Base-by-base conservation (phyloP, 1,284 basidiomycete genomes). In the Rhodotorula sp. region DNA sequence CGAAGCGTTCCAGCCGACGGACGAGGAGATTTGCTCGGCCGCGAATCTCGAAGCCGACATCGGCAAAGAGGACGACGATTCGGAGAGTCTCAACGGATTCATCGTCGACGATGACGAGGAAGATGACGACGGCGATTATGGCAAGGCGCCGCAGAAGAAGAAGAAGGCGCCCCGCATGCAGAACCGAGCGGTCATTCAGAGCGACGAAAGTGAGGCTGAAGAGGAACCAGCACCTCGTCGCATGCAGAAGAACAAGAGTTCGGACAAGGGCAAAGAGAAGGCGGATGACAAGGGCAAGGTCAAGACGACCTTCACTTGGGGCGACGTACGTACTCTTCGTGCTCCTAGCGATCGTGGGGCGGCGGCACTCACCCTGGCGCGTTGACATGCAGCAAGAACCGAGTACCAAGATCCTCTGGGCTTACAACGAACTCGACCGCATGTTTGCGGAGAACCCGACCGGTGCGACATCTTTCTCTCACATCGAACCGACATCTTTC, bases 71-170 rank as follows among this genome's bases (percentile, higher is more conserved):
- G 69, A 76, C 20, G 72, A 67, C 29, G 66, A 61, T 58, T 64
- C 44, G 17, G 66, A 61, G 17, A 63, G 63, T 10, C 60, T 64
- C 48, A 70, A 60, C 44, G 73, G 66, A 26, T 71, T 71, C 62
- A 70, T 68, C 55, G 64, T 68, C n/a, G 33, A 60, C 26, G 66
- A 68, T 22, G 66, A 62, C 44, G 66, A 70, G 42, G 62, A 58
- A 10, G 62, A 67, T 46, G 56, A 48, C 22, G 33, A 63, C n/a
- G 70, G 76, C 48, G 76, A 75, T 24, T 68, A 55, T 24, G 55
- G 56, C 26, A 56, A 66, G 14, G 56, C 59, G 51, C 60, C 93
- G 83, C 95, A 94, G 85, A 91, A 91, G 74, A 70, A 58, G 60
- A 44, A 44, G 29, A 67, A 64, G 48, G 42, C 14, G 26, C 60